phyloP scores from a whole-genome alignment of 768 basidiomycete genomes.

The Tricholoma matsutake region DNA sequence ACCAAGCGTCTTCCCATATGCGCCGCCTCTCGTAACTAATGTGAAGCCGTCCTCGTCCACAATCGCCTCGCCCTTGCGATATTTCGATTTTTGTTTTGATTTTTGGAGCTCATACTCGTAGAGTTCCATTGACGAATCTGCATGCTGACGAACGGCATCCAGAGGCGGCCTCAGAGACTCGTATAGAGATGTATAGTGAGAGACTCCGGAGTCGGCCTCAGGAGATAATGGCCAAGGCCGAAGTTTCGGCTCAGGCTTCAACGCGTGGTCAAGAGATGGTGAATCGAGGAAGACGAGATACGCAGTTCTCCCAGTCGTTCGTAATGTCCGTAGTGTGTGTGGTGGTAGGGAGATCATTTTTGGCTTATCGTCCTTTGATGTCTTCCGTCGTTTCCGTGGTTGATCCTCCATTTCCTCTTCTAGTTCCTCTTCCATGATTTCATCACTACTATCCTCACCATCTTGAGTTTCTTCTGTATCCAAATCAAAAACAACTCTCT shows the following conservation, averaged over 20 bases:
- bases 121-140: conserved; percentile 71
- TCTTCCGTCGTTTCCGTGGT: conserved; percentile 40
- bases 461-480: conserved; percentile 42
- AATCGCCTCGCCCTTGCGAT: conserved; percentile 80
- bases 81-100: conserved; percentile 59
- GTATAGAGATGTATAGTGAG: conserved; percentile 68
- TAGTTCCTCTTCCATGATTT: conserved; percentile 30
- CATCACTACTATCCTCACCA: conserved; percentile 43
- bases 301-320: conserved; percentile 62
- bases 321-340: conserved; percentile 49
- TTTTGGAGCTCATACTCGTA: conserved; percentile 74
- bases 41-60: conserved; percentile 96
- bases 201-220: conserved; percentile 63
- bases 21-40: conserved; percentile 88
- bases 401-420: conserved; percentile 30
- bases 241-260: conserved; percentile 50
- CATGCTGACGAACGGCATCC: conserved; percentile 69
- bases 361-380: conserved; percentile 39
- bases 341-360: conserved; percentile 61
- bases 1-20: conserved; percentile 84
- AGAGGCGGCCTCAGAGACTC: conserved; percentile 72
- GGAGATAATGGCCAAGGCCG: conserved; percentile 60
- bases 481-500: conserved; percentile 64
- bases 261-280: conserved; percentile 65
- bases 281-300: conserved; percentile 72